Base-by-base conservation (phyloP, 768 basidiomycete genomes). In the Serendipita indica region DNA sequence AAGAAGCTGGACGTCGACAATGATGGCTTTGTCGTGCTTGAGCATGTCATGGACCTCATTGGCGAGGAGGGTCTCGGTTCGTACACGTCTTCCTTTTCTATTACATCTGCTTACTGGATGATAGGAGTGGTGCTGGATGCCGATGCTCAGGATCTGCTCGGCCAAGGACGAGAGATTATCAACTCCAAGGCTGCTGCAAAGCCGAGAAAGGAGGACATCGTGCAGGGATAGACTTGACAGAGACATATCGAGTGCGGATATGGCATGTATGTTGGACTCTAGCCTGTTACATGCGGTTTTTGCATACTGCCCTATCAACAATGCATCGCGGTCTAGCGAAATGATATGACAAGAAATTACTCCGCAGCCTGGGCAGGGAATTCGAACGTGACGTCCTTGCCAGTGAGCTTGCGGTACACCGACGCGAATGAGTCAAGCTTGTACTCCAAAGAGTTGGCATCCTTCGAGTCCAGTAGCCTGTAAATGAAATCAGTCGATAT, bases 401-500 rank as follows among this genome's bases (percentile, higher is more conserved):
- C 93, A 64, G 92, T 94, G 70, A 96, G 75, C 63, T 86, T 81
- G 69, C 86, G 87, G 80, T 96, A 97, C 63, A 98, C 89, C 39
- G 90, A 92, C 52, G 93, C 87, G 79, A 98, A 99, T 63, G 93
- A 94, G 76, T 99, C 96, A 66, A 98, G 81, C 81, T 99, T 99
- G 86, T 99, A 97, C 79, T 98, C 96, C 70, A 98, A 79, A 68
- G 90, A 88, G 71, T 92, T 98, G 59, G 91, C 82, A 70, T 99
- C 96, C 74, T 98, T 98, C 64, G 90, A 78, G 79, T 99, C 96
- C 65, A 99, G 86, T 79, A 92, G 86, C 65, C 94, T 98, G 71
- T 22, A 62, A 61, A 30, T 18, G 30, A 52, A 57, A 57, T 69
- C 14, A 30, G 22, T 30, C n/a, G 28, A 60, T 57, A 33, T 27